Base-by-base conservation (phyloP, 345 rosid species). In the Dimocarpus longan region DNA sequence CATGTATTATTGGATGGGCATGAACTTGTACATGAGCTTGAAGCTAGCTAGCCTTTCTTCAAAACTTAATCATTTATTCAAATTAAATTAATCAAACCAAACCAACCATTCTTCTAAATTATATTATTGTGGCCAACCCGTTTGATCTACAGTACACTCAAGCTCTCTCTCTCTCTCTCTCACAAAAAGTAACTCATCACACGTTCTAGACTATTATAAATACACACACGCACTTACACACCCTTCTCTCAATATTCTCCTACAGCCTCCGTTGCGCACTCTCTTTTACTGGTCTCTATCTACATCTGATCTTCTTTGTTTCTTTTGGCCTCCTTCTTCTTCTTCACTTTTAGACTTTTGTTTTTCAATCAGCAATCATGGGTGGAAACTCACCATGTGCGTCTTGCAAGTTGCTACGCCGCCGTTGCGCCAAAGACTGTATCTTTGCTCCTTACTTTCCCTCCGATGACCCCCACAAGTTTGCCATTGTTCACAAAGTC, bases 381-480 rank as follows among this genome's bases (percentile, higher is more conserved):
- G 89, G 82, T 9, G 88, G 87, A 54, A 84, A 82, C 24, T 83
- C 92, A 16, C 94, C 94, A 26, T 91, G 94, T 52, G 94, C 94
- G 19, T 91, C 92, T 39, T 91, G 94, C 85, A 91, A 87, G 85
- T 71, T 91, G 66, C 87, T 91, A 10, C 81, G 92, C 59, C 88
- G 94, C 44, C 86, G 92, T n/a, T 91, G 94, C 66, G 85, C 89
- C 70, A 85, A 86, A 68, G 94, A 89, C 84, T 91, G 94, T 76
- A 72, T 89, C 80, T 90, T 90, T 39, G 92, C 93, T 0, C 93
- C 93, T 74, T 90, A 87, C 83, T 90, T 90, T 77, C 93, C 93
- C 22, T 80, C 93, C 10, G 86, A 86, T 56, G 92, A 90, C 44
- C 92, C 91, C 74, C 88, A 85, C 79, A 90, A 87, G 83, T 90